A percentile compares a stretch with the other conserved stretches of the same genome.
These are phyloP conservation scores for Limnomonas spitsbergensis DNA, from an alignment of 139 green algal genomes.

Conservation along the genomic window DNA sequence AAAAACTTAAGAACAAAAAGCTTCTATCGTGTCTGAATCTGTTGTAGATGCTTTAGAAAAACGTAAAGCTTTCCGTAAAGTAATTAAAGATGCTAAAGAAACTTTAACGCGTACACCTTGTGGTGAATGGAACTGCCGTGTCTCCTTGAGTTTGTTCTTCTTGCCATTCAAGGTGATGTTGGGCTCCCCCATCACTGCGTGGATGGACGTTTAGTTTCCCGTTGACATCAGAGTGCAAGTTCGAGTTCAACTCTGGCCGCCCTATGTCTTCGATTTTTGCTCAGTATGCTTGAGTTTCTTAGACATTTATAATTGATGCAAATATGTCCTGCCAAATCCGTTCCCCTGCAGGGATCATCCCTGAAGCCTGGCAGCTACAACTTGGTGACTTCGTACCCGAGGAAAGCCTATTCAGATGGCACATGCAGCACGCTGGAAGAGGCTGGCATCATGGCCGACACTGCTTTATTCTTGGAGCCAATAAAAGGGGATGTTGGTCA, in stretches of 20 bases:
- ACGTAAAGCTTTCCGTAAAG: slow-evolving; percentile 26
- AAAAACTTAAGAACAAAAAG: slow-evolving; percentile 35
- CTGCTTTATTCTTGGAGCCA: neutral
- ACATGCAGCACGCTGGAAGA: neutral
- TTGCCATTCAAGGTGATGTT: too few relatives aligned
- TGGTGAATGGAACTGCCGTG: too few relatives aligned
- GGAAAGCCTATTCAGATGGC: neutral
- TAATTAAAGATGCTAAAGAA: slow-evolving; percentile 34
- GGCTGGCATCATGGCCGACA: neutral
- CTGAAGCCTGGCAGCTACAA: neutral
- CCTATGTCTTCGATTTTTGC: neutral
- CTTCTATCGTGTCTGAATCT: slow-evolving; percentile 29
- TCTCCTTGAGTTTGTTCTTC: too few relatives aligned
- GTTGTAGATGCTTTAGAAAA: slow-evolving; percentile 33
- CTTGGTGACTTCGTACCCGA: neutral
- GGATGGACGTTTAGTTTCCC: too few relatives aligned
- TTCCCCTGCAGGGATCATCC: neutral
- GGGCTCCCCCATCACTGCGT: too few relatives aligned
- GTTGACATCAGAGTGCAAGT: too few relatives aligned
- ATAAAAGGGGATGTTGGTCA: neutral
- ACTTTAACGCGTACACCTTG: slow-evolving; percentile 24
- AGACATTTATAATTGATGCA: neutral
- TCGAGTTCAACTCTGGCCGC: too few relatives aligned
- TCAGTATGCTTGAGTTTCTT: neutral
- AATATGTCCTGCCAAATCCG: neutral